Base-by-base conservation (phyloP, 345 rosid genomes). In the rapeseed (Brassica napus) region DNA sequence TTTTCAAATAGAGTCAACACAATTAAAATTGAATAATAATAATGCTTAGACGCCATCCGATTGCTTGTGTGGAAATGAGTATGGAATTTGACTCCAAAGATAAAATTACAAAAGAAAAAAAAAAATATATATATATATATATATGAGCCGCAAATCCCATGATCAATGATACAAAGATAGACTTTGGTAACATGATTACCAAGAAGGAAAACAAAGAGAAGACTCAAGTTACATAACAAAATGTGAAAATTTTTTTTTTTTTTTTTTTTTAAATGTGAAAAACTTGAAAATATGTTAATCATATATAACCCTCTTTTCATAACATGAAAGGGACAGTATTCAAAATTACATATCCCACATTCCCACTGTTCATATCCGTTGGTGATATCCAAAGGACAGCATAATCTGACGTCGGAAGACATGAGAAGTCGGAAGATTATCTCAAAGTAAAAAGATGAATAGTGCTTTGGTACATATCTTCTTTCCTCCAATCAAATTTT, bases 391-490 rank as follows among this genome's bases (percentile, higher is more conserved):
- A 18, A 18, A 18, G 18, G 18, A 18, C 18, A 18, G 18, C 18
- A 18, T 18, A 18, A 18, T 18, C 18, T 18, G 18, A 18, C 18
- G 18, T 18, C 18, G 18, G 18, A 14, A 61, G 58, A 23, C 42
- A 49, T 69, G 0, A 69, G 18, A 42, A 14, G 11, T 35, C 42
- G 42, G 42, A 35, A 59, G 35, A 12, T 44, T 1, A 58, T 68
- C 8, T 68, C 7, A 68, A 78, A 66, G 30, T 37, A 57, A 71
- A 71, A 65, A 64, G 16, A 14, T 72, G 12, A 66, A 73, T 58
- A 79, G 54, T 68, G 78, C 0, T 61, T 74, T 74, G 26, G 83
- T 68, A 28, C 75, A 35, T 54, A 79, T 74, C 79, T 64, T 61
- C 52, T 37, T 80, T 54, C 30, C 62, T 63, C 79, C 79, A 80